Base-by-base conservation (phyloP, 2,329 filamentous ascomycete species). In the Periconia macrospinosa region DNA sequence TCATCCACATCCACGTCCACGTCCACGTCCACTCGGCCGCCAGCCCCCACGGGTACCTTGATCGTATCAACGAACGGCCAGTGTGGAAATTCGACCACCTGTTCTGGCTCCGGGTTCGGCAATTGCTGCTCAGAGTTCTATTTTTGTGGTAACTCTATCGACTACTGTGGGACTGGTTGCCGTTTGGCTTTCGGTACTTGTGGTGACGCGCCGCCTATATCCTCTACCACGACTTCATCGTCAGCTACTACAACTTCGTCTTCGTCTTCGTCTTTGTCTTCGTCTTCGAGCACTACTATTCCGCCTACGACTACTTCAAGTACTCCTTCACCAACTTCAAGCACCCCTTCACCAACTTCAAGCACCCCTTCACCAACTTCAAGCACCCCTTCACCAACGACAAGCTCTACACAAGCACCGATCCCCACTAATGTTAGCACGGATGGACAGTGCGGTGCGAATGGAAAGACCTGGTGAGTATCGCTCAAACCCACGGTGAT, bases 71-170 rank as follows among this genome's bases (percentile, higher is more conserved):
- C 53, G 3, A 68, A 67, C 51, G 64, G 66, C 13, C 62, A 63
- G 52, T 68, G 66, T 50, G 64, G 66, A 43, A 68, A 68, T 41
- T 48, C 50, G 7, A 68, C 66, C 23, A 68, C 64, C 3, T 68
- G 66, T 48, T 58, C 45, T 7, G 64, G 64, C 6, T 66, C 62
- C 2, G 35, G 35, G 10, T 68, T 66, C 23, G 64, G 66, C 30
- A 51, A 37, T 18, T 66, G 66, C 52, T 67, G 64, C 45, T 66
- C 61, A 9, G 53, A 66, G 44, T 68, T 45, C 27, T 68, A 64
- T 35, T 68, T 52, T 42, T 68, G 64, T 41, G 64, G 64, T 3
- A 59, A 49, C 19, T 50, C 50, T 7, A 2, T 49, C 15, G 61
- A 55, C 3, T 67, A 63, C 44, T 70, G 66, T 44, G 67, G 63